These are phyloP conservation scores for Yamadazyma buinensis DNA, from an alignment of 1,139 yeast species.

Conservation along the genomic window DNA sequence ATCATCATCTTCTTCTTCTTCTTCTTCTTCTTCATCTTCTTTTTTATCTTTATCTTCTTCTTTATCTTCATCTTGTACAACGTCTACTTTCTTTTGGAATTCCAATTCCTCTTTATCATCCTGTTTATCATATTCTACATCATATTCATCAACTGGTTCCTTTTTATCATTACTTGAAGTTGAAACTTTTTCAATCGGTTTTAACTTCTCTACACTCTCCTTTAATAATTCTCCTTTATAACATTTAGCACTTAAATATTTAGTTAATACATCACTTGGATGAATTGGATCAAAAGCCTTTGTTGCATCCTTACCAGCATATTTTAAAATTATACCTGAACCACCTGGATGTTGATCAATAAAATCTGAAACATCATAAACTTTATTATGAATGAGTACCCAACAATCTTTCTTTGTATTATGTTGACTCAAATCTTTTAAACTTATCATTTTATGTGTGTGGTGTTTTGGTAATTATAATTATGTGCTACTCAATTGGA, in stretches of 20 bases:
- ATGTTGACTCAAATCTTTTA: conserved; percentile 36
- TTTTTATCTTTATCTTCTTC: conserved; percentile 31
- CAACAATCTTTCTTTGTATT: conserved; percentile 45
- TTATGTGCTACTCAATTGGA: too few relatives aligned
- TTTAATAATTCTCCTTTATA: conserved; percentile 28
- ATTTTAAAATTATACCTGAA: conserved; percentile 45
- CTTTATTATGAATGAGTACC: conserved; percentile 52
- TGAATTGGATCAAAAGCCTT: conserved; percentile 72
- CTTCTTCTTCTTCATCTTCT: conserved; percentile 22
- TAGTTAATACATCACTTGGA: conserved; percentile 69
- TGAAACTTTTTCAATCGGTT: not conserved
- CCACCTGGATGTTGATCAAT: conserved; percentile 55
- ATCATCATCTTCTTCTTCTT: conserved; percentile 25
- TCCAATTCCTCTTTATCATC: conserved; percentile 28
- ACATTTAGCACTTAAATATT: conserved; percentile 31
- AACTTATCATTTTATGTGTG: conserved; percentile 18
- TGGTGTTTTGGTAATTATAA: too few relatives aligned
- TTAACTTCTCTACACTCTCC: not conserved
- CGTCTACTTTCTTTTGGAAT: conserved; percentile 1
- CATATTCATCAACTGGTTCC: conserved; percentile 32
- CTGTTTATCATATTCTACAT: conserved; percentile 47
- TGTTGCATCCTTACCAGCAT: conserved; percentile 60
- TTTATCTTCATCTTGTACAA: conserved; percentile 16
- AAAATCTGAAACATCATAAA: conserved; percentile 49
- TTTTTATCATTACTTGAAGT: conserved; percentile 1